A percentile compares a stretch with the other conserved stretches of the same genome.
Evolutionary conservation across 345 rosid genomes (phyloP).

Genomic region (Sonneratia alba): DNA sequence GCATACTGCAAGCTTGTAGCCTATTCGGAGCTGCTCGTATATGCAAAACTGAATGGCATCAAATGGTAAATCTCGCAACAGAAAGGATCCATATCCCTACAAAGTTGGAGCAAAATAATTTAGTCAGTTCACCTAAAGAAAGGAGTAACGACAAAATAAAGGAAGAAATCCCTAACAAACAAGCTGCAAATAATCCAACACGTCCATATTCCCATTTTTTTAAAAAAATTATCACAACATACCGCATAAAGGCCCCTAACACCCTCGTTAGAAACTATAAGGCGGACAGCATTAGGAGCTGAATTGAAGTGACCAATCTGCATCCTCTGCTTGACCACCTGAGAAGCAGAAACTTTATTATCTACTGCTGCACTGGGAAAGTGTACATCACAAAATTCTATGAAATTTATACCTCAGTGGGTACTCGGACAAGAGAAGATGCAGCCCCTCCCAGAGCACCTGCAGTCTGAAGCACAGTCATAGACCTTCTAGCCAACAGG

Average conservation of each 20-base stretch:
- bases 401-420: slow-evolving; percentile 64
- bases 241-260: slow-evolving; percentile 86
- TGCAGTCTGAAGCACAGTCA: slow-evolving; percentile 38
- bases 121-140: background rate
- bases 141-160: background rate
- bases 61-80: slow-evolving; percentile 87
- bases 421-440: slow-evolving; percentile 88
- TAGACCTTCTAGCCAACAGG: slow-evolving; percentile 16
- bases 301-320: slow-evolving; percentile 86
- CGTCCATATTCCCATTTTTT: background rate
- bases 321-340: slow-evolving; percentile 97
- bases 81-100: slow-evolving; percentile 88
- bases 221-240: slow-evolving; percentile 13
- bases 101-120: slow-evolving; percentile 1
- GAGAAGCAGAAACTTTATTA: background rate
- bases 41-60: slow-evolving; percentile 96
- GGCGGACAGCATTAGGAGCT: slow-evolving; percentile 73
- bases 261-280: slow-evolving; percentile 69
- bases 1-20: slow-evolving; percentile 73
- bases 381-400: too few relatives aligned
- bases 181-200: background rate
- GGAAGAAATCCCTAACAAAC: background rate
- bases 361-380: background rate
- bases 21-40: slow-evolving; percentile 89
- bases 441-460: slow-evolving; percentile 94